These are phyloP conservation scores for Brassica rapa DNA, from an alignment of 345 rosid genomes.

Conservation along the genomic window DNA sequence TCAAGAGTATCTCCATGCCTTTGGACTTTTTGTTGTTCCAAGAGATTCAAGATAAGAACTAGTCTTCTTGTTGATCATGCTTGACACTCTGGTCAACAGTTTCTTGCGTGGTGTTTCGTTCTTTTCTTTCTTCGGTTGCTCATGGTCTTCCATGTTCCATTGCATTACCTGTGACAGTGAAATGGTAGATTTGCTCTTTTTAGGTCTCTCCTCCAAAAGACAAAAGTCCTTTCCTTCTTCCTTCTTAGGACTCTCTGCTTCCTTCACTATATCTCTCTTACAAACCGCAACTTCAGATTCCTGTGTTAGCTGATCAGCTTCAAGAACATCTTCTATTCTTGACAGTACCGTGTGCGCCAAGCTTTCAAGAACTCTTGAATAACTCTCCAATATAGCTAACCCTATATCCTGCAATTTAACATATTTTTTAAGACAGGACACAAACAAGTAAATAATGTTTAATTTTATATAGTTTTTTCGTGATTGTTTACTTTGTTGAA, in stretches of 20 bases:
- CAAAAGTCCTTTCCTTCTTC: constrained; percentile 27
- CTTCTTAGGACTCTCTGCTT: constrained; percentile 18
- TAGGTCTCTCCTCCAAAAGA: constrained; percentile 31
- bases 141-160: constrained; percentile 45
- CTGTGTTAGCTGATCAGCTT: constrained; percentile 51
- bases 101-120: constrained; percentile 39
- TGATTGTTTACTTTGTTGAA: background rate
- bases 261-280: constrained; percentile 30
- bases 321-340: constrained; percentile 74
- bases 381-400: constrained; percentile 75
- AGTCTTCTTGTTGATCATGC: constrained; percentile 50
- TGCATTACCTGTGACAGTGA: constrained; percentile 71
- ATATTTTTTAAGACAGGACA: background rate
- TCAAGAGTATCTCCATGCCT: constrained; percentile 37
- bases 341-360: constrained; percentile 74
- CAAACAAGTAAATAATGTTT: background rate
- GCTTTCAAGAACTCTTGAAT: constrained; percentile 82
- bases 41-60: constrained; percentile 60
- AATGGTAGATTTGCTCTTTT: constrained; percentile 16
- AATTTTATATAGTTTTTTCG: background rate
- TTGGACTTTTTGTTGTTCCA: constrained; percentile 66
- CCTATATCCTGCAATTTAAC: constrained; percentile 68
- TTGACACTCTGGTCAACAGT: constrained; percentile 44
- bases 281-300: constrained; percentile 52
- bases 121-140: constrained; percentile 31